These are phyloP conservation scores for Cyclotella atomus DNA, from an alignment of 108 stramenopile species.

Conservation along the genomic window DNA sequence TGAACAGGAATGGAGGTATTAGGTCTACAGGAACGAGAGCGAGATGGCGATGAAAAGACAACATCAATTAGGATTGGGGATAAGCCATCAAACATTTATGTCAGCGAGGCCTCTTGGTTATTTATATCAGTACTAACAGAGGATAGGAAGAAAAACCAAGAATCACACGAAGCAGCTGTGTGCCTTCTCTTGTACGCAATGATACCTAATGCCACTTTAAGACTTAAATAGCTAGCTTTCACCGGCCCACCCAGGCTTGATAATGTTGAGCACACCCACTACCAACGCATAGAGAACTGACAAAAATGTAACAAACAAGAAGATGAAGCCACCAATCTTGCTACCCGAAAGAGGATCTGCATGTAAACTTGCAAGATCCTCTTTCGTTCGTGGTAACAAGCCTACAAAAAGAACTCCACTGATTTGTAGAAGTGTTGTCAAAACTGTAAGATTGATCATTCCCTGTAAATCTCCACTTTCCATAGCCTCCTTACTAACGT, in stretches of 20 bases:
- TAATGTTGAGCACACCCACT: conserved; percentile 77
- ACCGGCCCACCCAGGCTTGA: conserved; percentile 77
- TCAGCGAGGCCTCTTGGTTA: too few species aligned
- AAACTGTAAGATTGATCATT: conserved; percentile 74
- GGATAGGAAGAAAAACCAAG: too few species aligned
- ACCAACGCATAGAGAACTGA: conserved; percentile 77
- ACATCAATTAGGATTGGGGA: too few species aligned
- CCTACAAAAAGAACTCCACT: conserved; percentile 75
- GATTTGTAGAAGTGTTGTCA: conserved; percentile 78
- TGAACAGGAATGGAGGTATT: too few species aligned
- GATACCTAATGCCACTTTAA: not conserved
- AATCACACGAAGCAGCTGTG: too few species aligned
- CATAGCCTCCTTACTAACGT: conserved; percentile 75
- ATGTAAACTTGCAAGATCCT: conserved; percentile 67
- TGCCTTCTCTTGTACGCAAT: too few species aligned
- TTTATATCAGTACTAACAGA: too few species aligned
- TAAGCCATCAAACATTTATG: too few species aligned
- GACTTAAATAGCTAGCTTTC: conserved; percentile 39
- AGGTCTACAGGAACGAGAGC: too few species aligned
- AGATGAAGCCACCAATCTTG: conserved; percentile 75
- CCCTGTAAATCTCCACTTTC: conserved; percentile 60
- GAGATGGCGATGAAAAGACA: too few species aligned
- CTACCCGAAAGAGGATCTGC: conserved; percentile 55
- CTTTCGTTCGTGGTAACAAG: conserved; percentile 76
- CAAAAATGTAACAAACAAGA: conserved; percentile 68